Evolutionary conservation across 805 yeast genomes (phyloP), one percentile per base, ranked within the genome.

Genomic region (Metschnikowia rubicola): DNA sequence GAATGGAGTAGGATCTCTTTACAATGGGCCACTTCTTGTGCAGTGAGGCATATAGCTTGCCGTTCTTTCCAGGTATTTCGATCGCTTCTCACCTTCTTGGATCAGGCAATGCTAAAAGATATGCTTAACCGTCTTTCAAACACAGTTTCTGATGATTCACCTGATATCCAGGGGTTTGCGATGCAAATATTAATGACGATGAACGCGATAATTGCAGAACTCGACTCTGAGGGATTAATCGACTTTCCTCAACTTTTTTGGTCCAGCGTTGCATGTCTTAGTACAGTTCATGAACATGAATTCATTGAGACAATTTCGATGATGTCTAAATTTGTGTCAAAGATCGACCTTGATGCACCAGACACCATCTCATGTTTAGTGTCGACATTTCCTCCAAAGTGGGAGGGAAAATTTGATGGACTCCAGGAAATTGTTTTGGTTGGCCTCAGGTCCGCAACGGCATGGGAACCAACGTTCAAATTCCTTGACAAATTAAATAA

Each of bases 161-260:
- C 80, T 0, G 99, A 94, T 56, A 91, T 94, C 34, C 98, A 92
- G 66, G 96, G 97, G 0, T 95, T 95, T 66, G 84, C 97, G 0
- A 88, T 94, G 91, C 99, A 94, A 66, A 94, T 94, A 45, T 69
- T 94, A 53, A 92, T 94, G 97, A 92, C 99, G 0, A 66, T 94
- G 57, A 90, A 92, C 68, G 96, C 97, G 0, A 83, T 90, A 11
- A 87, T 92, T 2, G 94, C 96, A 0, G 96, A 89, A 58, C 68
- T 90, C 38, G 87, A 84, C 55, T 77, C 92, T 8, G 86, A 81
- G 34, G 84, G 86, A 54, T 69, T 94, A 50, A 84, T 88, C 46
- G 86, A 88, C 53, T 89, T 85, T 64, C 98, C 99, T 0, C 97
- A 91, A 61, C 68, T 95, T 35, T 94, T 92, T 62, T 94, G 99